Evolutionary conservation across 768 basidiomycete species (phyloP).

Genomic region (Lactarius psammicola): DNA sequence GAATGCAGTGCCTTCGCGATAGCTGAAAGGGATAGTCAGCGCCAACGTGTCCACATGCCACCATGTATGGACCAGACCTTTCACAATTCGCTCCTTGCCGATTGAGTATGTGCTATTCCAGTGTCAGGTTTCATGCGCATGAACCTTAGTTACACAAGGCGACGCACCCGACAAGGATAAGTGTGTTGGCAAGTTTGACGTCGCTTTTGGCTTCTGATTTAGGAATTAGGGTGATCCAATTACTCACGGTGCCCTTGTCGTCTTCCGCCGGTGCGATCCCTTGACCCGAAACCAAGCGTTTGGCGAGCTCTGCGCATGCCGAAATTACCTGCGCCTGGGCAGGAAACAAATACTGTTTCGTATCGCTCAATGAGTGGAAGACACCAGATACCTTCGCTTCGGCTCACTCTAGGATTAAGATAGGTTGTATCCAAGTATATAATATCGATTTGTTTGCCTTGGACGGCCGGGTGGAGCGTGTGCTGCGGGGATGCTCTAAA

Average conservation of each 20-base stretch:
- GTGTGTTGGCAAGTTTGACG: conserved; percentile 40
- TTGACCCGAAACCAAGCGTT: conserved; percentile 49
- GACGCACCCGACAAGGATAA: conserved; percentile 73
- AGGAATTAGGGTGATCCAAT: conserved; percentile 46
- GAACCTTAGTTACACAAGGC: not conserved
- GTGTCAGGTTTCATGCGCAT: not conserved
- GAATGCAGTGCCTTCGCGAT: conserved; percentile 78
- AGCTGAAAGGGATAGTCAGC: conserved; percentile 44
- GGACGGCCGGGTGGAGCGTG: conserved; percentile 78
- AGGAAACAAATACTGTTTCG: conserved; percentile 82
- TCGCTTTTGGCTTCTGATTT: conserved; percentile 38
- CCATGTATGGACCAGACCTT: conserved; percentile 53
- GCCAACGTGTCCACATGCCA: not conserved
- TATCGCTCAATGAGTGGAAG: conserved; percentile 2
- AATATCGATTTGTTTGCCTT: conserved; percentile 77
- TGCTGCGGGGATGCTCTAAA: conserved; percentile 89
- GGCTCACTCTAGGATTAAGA: conserved; percentile 70
- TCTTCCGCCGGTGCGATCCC: conserved; percentile 33
- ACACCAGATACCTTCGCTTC: not conserved
- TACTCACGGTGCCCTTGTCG: conserved; percentile 43
- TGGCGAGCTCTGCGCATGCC: conserved; percentile 85
- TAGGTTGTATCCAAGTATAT: conserved; percentile 97
- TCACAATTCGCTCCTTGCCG: conserved; percentile 96
- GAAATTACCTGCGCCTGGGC: conserved; percentile 92
- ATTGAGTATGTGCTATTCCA: conserved; percentile 84